phyloP scores from a whole-genome alignment of 768 basidiomycete species.

The Mycena pura region DNA sequence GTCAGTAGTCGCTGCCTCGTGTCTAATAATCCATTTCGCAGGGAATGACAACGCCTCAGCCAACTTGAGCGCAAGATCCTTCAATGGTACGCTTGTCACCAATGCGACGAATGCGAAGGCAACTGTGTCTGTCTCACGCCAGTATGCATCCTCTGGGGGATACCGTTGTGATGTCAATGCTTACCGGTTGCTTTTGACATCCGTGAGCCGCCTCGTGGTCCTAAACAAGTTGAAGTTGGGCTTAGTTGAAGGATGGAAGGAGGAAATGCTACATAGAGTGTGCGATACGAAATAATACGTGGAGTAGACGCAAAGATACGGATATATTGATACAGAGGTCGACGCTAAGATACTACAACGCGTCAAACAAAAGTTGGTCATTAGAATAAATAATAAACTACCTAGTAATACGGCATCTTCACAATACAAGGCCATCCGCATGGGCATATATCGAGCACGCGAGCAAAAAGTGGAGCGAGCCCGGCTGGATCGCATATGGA shows the following conservation, averaged over 20 bases:
- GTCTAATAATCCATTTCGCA: constrained; percentile 6
- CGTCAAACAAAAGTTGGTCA: too few relatives aligned
- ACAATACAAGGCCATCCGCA: too few relatives aligned
- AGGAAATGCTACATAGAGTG: too few relatives aligned
- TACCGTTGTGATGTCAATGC: not conserved
- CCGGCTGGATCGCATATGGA: too few relatives aligned
- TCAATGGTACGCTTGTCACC: not conserved
- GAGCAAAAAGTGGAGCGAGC: too few relatives aligned
- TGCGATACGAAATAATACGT: too few relatives aligned
- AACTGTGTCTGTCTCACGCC: not conserved
- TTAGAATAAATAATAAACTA: constrained; percentile 17
- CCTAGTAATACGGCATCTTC: not conserved
- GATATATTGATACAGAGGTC: not conserved
- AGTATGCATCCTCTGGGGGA: not conserved
- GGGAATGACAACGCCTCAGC: constrained; percentile 59
- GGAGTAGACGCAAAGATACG: too few relatives aligned
- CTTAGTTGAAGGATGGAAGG: too few relatives aligned
- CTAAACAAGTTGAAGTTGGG: too few relatives aligned
- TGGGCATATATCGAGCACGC: too few relatives aligned
- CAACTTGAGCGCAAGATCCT: constrained; percentile 38
- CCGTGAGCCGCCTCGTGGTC: too few relatives aligned
- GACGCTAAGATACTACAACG: not conserved
- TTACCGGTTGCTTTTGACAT: not conserved
- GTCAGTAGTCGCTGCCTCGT: constrained; percentile 39
- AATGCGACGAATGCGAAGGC: not conserved